Evolutionary conservation across 768 basidiomycete genomes (phyloP), one percentile per base, ranked within the genome.

Genomic region (Symmetrospora coprosmae): DNA sequence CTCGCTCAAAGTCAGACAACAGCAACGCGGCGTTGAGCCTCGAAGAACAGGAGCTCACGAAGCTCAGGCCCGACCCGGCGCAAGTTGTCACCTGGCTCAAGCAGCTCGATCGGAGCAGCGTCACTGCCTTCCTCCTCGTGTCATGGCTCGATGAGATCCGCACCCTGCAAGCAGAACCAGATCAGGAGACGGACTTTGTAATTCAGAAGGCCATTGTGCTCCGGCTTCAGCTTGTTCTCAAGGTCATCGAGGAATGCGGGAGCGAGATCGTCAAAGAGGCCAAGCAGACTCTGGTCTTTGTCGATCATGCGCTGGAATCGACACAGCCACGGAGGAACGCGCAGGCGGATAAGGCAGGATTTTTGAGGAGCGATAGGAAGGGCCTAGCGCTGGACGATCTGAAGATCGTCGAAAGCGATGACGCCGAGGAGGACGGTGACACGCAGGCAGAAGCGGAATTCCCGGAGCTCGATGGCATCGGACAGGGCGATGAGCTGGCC

Each of bases 181-280:
- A 41, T 2, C 40, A 33, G 25, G 65, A 48, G 61, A 19, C 75
- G 75, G 34, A 39, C 21, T 13, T 16, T 35, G 50, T 48, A 4
- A 33, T 61, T 61, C 25, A 51, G 25, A 56, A 27, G 31, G 23
- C 68, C 85, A 63, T 79, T 0, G 68, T 96, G 33, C 75, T 85
- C 4, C 81, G 81, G 65, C 77, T 92, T 23, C 87, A 91, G 68
- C 75, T 92, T 34, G 80, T 87, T 33, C 76, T 89, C 63, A 81
- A 84, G 66, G 84, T 94, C 76, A 86, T 90, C 70, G 76, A 80
- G 1, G 78, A 81, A 50, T 73, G 87, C 3, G 78, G 82, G 0
- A 74, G 77, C 39, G 77, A 78, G 62, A 79, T 90, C 30, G 73
- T 82, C 34, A 72, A 71, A 41, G 79, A 83, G 61, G 84, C 86